These are phyloP conservation scores for Spizellomyces punctatus DNA, from an alignment of 192 early-diverging fungal species.

Conservation along the genomic window DNA sequence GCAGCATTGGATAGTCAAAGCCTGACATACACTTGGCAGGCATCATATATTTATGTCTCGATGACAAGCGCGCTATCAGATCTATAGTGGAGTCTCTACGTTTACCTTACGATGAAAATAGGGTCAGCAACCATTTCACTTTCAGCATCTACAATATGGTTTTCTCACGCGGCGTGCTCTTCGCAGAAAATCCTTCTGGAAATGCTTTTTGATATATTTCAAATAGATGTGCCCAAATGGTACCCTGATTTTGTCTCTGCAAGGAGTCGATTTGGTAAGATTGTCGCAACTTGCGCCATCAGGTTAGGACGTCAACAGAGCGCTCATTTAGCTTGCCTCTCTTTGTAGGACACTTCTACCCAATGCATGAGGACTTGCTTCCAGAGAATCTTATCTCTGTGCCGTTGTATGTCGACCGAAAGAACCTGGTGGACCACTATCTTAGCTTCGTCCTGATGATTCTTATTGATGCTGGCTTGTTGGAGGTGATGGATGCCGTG, in stretches of 20 bases:
- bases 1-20: neutral
- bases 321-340: too few species aligned
- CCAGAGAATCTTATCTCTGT: neutral
- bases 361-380: slow-evolving; percentile 22
- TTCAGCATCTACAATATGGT: too few species aligned
- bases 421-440: slow-evolving; percentile 71
- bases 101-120: slow-evolving; percentile 71
- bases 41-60: slow-evolving; percentile 72
- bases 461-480: slow-evolving; percentile 76
- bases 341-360: slow-evolving; percentile 16
- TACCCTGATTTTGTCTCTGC: slow-evolving; percentile 37
- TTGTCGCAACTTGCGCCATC: neutral
- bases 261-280: slow-evolving; percentile 17
- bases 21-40: slow-evolving; percentile 39
- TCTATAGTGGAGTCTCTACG: slow-evolving; percentile 72
- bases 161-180: neutral
- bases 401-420: slow-evolving; percentile 38
- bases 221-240: slow-evolving; percentile 65
- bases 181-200: slow-evolving; percentile 75
- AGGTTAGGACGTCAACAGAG: neutral
- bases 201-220: slow-evolving; percentile 80
- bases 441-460: slow-evolving; percentile 68
- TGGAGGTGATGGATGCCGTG: slow-evolving; percentile 32
- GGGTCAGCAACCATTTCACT: slow-evolving; percentile 42
- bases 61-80: slow-evolving; percentile 68